Base-by-base conservation (phyloP, 139 green algal species). In the Chlamydomonas sphaeroides region DNA sequence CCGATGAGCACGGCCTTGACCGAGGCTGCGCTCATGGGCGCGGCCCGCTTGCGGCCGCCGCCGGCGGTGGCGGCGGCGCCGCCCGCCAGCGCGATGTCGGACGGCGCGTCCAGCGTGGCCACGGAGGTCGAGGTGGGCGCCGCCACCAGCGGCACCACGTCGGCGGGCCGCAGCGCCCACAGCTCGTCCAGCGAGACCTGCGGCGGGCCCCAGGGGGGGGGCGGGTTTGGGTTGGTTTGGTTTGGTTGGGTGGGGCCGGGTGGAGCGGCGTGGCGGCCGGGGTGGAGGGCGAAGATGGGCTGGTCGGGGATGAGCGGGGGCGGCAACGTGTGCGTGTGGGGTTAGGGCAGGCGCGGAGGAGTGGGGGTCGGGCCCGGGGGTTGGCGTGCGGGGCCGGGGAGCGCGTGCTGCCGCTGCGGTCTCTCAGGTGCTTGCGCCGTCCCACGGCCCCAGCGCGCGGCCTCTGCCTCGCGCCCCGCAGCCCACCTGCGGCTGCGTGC, bases 161-260 rank as follows among this genome's bases (percentile, higher is more conserved):
- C 75, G 7, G 62, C 75, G 1, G 75, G 75, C 5, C 75, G 75
- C 20, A 82, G 42, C 36, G 62, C 3, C 75, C 75, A 82, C n/a
- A 82, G 62, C 23, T 63, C 61, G 20, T 82, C 62, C 62, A 82
- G 45, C 3, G 41, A 72, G 26, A 82, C 75, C 75, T 82, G 75
- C 5, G n/a, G 68, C 26, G n/a, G n/a, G 66, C 36, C 7, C 23
- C 23, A 8, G 66, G 36, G 10, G 66, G 39, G 15, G 66, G 66
- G 23, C 32, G 23, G n/a, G 14, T 10, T 21, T 53, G 45, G 45
- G 45, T 53, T 14, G 45, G 45, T 53, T 14, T 10, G n/a, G n/a
- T n/a, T n/a, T n/a, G n/a, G n/a, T n/a, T n/a, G n/a, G n/a, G n/a
- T n/a, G n/a, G n/a, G n/a, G n/a, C n/a, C n/a, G n/a, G n/a, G n/a